A percentile compares a stretch with the other conserved stretches of the same genome.
phyloP scores from a whole-genome alignment of 2,329 filamentous ascomycete genomes.

The Stagonosporopsis vannaccii region DNA sequence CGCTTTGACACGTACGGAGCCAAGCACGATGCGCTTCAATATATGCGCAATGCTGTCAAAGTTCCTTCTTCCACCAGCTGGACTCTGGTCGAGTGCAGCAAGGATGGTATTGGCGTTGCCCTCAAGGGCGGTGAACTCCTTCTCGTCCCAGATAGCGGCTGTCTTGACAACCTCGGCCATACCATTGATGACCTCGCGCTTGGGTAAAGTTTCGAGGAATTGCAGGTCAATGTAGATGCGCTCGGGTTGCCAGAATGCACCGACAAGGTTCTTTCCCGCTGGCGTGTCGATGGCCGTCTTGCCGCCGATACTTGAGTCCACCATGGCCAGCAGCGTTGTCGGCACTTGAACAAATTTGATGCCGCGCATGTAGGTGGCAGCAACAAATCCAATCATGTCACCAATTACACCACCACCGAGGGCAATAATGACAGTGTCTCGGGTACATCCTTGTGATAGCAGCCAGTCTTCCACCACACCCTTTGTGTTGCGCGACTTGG shows the following conservation, averaged over 20 bases:
- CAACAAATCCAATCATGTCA: constrained; percentile 97
- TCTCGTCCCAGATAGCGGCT: constrained; percentile 92
- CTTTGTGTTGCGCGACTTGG: constrained; percentile 92
- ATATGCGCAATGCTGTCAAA: constrained; percentile 70
- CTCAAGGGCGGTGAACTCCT: constrained; percentile 85
- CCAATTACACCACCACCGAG: constrained; percentile 96
- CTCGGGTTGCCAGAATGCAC: constrained; percentile 94
- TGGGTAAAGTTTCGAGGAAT: constrained; percentile 89
- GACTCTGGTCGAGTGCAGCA: constrained; percentile 70
- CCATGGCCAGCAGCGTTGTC: constrained; percentile 94
- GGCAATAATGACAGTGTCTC: constrained; percentile 93
- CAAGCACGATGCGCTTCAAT: constrained; percentile 73
- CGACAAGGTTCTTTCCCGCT: constrained; percentile 93
- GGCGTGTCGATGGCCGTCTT: constrained; percentile 98
- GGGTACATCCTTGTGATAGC: constrained; percentile 86
- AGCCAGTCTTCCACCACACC: constrained; percentile 98
- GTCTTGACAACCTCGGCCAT: constrained; percentile 99
- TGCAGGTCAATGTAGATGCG: constrained; percentile 93
- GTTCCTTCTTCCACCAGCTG: constrained; percentile 63
- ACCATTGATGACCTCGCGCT: constrained; percentile 94
- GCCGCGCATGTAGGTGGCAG: constrained; percentile 97
- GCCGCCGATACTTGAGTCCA: constrained; percentile 96
- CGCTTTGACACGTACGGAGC: constrained; percentile 92
- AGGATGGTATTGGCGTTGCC: constrained; percentile 80
- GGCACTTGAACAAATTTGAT: constrained; percentile 96